Percentiles rank a stretch among this genome's conserved stretches.
Conservation (phyloP, 2,329 filamentous ascomycete species). For the Aureobasidium subglaciale region DNA sequence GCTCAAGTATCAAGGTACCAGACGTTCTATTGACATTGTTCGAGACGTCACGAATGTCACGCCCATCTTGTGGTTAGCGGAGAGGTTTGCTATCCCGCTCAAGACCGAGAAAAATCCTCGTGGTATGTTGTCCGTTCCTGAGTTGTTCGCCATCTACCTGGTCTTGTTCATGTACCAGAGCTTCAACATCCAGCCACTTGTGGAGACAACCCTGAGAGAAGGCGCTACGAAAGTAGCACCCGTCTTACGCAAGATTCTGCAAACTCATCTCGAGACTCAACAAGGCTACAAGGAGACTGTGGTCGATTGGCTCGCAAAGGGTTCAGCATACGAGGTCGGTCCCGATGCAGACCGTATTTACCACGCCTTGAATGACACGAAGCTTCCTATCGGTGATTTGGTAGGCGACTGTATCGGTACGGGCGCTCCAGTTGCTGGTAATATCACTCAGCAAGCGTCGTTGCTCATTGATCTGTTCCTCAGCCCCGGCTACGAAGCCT, state of each 20-base stretch:
- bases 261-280: slow-evolving; percentile 41
- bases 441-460: slow-evolving; percentile 47
- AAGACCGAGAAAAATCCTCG: slow-evolving; percentile 55
- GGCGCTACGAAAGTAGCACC: slow-evolving; percentile 35
- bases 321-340: slow-evolving; percentile 43
- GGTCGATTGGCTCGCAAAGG: slow-evolving; percentile 43
- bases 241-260: slow-evolving; percentile 35
- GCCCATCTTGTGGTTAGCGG: slow-evolving; percentile 56
- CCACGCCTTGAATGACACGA: slow-evolving; percentile 41
- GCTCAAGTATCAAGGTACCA: slow-evolving; percentile 38
- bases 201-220: slow-evolving; percentile 44
- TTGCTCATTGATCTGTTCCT: slow-evolving; percentile 48
- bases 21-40: slow-evolving; percentile 47
- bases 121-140: slow-evolving; percentile 44
- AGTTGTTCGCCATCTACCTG: slow-evolving; percentile 41
- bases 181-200: slow-evolving; percentile 46
- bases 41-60: slow-evolving; percentile 63
- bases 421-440: slow-evolving; percentile 44
- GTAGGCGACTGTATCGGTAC: slow-evolving; percentile 46
- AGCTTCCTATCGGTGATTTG: slow-evolving; percentile 42
- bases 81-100: slow-evolving; percentile 59
- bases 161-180: slow-evolving; percentile 45
- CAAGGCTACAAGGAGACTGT: slow-evolving; percentile 35
- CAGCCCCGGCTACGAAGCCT: slow-evolving; percentile 42
- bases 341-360: slow-evolving; percentile 47